phyloP scores from a whole-genome alignment of 2,329 filamentous ascomycete species.

The Bipolaris cookei region DNA sequence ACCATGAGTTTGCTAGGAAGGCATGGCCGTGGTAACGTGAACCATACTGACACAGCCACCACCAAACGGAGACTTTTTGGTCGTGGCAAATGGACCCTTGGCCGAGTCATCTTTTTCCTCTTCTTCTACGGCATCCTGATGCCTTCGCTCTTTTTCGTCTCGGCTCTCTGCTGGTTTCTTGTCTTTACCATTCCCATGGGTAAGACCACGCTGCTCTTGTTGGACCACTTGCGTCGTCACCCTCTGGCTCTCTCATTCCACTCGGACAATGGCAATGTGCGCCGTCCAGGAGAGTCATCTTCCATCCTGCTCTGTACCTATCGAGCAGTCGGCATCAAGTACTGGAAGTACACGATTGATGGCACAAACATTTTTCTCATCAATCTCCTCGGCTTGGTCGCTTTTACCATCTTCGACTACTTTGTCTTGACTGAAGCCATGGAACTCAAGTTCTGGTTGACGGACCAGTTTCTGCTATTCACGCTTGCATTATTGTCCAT shows the following conservation, averaged over 20 bases:
- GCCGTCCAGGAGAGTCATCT: constrained; percentile 72
- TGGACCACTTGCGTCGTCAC: constrained; percentile 90
- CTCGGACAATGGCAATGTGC: constrained; percentile 77
- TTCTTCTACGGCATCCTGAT: constrained; percentile 95
- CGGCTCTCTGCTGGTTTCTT: constrained; percentile 89
- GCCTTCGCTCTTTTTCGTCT: constrained; percentile 83
- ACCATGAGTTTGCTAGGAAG: constrained; percentile 86
- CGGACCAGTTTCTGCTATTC: constrained; percentile 86
- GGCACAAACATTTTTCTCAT: constrained; percentile 99
- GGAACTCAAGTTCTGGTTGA: constrained; percentile 73
- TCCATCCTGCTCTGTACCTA: constrained; percentile 97
- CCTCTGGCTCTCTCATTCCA: constrained; percentile 93
- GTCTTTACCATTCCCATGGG: constrained; percentile 99
- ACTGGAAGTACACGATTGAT: constrained; percentile 99
- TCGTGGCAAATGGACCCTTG: constrained; percentile 92
- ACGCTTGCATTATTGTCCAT: constrained; percentile 84
- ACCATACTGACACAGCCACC: constrained; percentile 47
- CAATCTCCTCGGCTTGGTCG: constrained; percentile 91
- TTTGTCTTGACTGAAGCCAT: constrained; percentile 74
- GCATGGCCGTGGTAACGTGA: constrained; percentile 58
- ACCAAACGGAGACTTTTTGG: constrained; percentile 89
- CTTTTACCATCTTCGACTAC: constrained; percentile 95
- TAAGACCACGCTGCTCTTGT: constrained; percentile 86
- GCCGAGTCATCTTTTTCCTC: constrained; percentile 91
- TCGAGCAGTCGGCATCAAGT: constrained; percentile 88